Percentiles rank a stretch among this genome's conserved stretches.
Conservation (phyloP, 2,329 filamentous ascomycete species). For the Claviceps citrina region DNA sequence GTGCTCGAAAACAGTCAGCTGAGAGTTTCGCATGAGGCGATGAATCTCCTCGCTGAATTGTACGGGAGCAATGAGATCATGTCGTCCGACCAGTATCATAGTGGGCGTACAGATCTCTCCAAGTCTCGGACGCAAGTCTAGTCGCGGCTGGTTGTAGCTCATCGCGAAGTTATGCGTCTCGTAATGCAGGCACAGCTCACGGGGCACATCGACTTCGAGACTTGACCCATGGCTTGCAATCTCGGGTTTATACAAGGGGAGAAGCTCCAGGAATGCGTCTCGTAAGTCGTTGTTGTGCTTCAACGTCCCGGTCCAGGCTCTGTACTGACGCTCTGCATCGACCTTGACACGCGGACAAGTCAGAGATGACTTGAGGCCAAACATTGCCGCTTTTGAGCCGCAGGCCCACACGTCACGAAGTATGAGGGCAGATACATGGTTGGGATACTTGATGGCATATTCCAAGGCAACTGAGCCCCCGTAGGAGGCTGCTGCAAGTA, state of each 20-base stretch:
- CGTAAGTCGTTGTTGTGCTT: conserved; percentile 9
- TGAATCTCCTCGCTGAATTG: conserved; percentile 11
- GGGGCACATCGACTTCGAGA: not conserved
- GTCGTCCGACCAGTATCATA: conserved; percentile 10
- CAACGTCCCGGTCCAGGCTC: conserved; percentile 9
- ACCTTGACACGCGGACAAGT: conserved; percentile 7
- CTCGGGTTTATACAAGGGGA: conserved; percentile 9
- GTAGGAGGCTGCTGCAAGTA: conserved; percentile 13
- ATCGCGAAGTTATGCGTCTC: conserved; percentile 13
- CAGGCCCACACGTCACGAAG: conserved; percentile 12
- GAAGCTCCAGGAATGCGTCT: conserved; percentile 8
- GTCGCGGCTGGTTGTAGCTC: conserved; percentile 9
- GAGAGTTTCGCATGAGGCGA: conserved; percentile 6
- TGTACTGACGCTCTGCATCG: conserved; percentile 9
- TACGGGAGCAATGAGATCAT: conserved; percentile 10
- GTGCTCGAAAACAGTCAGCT: conserved; percentile 12
- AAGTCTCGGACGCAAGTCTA: conserved; percentile 11
- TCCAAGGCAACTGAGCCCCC: conserved; percentile 11
- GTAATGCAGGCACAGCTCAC: conserved; percentile 7
- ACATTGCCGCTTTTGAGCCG: conserved; percentile 7
- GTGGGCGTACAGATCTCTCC: conserved; percentile 10
- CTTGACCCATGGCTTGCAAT: not conserved
- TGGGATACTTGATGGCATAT: conserved; percentile 11
- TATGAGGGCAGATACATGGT: conserved; percentile 10
- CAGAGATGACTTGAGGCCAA: conserved; percentile 7